These are phyloP conservation scores for Tremella fuciformis DNA, from an alignment of 768 basidiomycete genomes.

Conservation along the genomic window DNA sequence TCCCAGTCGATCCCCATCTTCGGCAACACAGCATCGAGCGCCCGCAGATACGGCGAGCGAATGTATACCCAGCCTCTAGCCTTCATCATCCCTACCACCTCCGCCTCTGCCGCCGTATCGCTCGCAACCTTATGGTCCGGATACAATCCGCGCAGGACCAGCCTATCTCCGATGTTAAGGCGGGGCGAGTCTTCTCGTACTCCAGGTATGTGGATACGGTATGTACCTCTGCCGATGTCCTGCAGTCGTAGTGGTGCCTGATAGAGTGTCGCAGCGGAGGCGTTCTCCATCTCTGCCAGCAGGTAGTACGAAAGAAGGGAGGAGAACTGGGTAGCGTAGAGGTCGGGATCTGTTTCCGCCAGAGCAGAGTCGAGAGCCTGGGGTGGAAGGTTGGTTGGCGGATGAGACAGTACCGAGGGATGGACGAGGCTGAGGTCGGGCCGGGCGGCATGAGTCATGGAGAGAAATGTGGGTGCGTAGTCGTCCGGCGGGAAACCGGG, in stretches of 20 bases:
- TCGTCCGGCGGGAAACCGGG: slow-evolving; percentile 12
- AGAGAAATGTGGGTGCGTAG: slow-evolving; percentile 20
- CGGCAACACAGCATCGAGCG: slow-evolving; percentile 7
- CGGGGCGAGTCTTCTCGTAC: slow-evolving; percentile 51
- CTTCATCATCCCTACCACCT: slow-evolving; percentile 42
- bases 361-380: slow-evolving; percentile 3
- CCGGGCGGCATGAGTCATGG: slow-evolving; percentile 10
- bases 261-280: slow-evolving; percentile 15
- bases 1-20: slow-evolving; percentile 16
- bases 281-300: slow-evolving; percentile 11
- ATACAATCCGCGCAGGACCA: slow-evolving; percentile 45
- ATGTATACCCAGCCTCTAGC: slow-evolving; percentile 41
- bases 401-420: slow-evolving; percentile 14
- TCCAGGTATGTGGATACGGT: slow-evolving; percentile 34
- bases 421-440: slow-evolving; percentile 14
- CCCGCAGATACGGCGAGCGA: slow-evolving; percentile 18
- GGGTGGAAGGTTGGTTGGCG: neutral
- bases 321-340: slow-evolving; percentile 29
- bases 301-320: slow-evolving; percentile 30
- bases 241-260: slow-evolving; percentile 12
- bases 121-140: slow-evolving; percentile 23
- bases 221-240: slow-evolving; percentile 7
- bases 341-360: neutral
- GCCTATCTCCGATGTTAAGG: slow-evolving; percentile 46
- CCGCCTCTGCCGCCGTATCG: slow-evolving; percentile 38